These are phyloP conservation scores for Ganoderma lucidum DNA, from an alignment of 1,284 basidiomycete genomes.

Conservation along the genomic window DNA sequence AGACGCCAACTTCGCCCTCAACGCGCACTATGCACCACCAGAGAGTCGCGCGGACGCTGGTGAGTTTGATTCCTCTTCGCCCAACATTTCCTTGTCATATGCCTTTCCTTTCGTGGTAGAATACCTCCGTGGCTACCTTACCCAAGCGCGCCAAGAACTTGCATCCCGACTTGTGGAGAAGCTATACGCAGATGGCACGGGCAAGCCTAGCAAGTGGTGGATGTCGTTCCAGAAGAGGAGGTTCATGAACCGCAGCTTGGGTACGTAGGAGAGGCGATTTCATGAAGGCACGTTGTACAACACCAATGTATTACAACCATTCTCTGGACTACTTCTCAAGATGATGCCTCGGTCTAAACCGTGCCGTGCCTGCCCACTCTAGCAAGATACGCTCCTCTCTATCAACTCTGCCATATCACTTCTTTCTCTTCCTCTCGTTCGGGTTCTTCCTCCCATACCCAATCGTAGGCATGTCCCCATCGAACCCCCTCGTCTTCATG, in stretches of 20 bases:
- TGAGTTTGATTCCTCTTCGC: conserved; percentile 48
- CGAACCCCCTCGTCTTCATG: conserved; percentile 56
- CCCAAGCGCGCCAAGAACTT: conserved; percentile 93
- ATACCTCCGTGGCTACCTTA: conserved; percentile 89
- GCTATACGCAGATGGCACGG: conserved; percentile 87
- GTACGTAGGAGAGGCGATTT: conserved; percentile 50
- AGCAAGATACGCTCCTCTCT: background rate
- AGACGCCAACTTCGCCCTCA: conserved; percentile 95
- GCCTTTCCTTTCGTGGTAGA: conserved; percentile 54
- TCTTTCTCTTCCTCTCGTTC: conserved; percentile 75
- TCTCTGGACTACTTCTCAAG: conserved; percentile 29
- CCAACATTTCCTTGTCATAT: conserved; percentile 4
- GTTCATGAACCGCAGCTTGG: conserved; percentile 92
- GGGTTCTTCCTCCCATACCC: conserved; percentile 90
- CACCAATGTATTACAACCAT: conserved; percentile 40
- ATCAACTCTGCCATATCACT: conserved; percentile 43
- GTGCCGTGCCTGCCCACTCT: background rate
- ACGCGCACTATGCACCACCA: conserved; percentile 90
- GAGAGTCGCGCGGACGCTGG: conserved; percentile 84
- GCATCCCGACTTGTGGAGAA: conserved; percentile 87
- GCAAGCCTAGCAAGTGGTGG: conserved; percentile 99
- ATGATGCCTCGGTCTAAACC: conserved; percentile 22
- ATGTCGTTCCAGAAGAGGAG: conserved; percentile 98
- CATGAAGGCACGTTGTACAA: conserved; percentile 30
- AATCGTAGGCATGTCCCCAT: conserved; percentile 80